Percentiles rank a stretch among this genome's conserved stretches.
phyloP scores from a whole-genome alignment of 2,329 filamentous ascomycete species.

The Aspergillus sp. region DNA sequence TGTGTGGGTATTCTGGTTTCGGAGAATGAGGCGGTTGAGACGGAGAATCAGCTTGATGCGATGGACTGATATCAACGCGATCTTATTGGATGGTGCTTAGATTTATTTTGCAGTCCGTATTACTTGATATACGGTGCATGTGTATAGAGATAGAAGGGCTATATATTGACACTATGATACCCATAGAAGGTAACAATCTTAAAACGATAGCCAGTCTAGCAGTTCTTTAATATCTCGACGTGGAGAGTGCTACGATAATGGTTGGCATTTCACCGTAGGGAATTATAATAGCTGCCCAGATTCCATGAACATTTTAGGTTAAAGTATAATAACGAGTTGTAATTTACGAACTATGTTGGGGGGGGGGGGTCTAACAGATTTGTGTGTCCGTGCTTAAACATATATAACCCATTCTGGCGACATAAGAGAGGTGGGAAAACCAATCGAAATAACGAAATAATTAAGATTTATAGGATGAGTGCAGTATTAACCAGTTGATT shows the following conservation, averaged over 20 bases:
- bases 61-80: conserved; percentile 53
- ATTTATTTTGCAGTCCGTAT: neutral
- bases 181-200: neutral
- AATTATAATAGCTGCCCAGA: neutral
- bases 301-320: neutral
- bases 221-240: too few species aligned
- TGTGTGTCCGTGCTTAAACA: neutral
- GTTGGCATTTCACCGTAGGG: neutral
- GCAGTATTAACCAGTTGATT: too few species aligned
- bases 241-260: neutral
- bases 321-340: neutral
- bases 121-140: conserved; percentile 2
- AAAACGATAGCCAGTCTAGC: too few species aligned
- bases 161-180: conserved; percentile 7
- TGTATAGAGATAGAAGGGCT: neutral
- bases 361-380: too few species aligned
- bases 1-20: conserved; percentile 61
- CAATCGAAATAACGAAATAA: neutral
- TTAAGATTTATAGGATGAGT: too few species aligned
- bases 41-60: conserved; percentile 50
- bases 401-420: neutral
- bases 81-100: too few species aligned
- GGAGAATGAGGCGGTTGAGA: conserved; percentile 47
- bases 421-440: neutral
- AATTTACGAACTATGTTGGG: neutral